Evolutionary conservation across 129 eudicot species (phyloP).

Genomic region (Sambucus nigra): DNA sequence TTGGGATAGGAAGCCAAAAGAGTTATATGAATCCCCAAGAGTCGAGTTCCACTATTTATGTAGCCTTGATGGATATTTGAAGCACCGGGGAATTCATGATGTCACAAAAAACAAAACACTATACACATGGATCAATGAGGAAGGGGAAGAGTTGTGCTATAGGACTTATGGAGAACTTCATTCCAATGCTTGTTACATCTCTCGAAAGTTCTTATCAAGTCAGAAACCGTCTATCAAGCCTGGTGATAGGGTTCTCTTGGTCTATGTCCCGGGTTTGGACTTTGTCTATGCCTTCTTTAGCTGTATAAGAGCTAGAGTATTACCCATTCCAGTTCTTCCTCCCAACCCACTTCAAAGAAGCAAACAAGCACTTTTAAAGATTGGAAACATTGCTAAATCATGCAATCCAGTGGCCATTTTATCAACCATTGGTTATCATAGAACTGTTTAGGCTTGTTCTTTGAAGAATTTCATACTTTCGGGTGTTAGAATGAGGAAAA

Average conservation of each 20-base stretch:
- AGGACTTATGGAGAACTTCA: constrained; percentile 54
- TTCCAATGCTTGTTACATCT: constrained; percentile 68
- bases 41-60: constrained; percentile 50
- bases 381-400: constrained; percentile 63
- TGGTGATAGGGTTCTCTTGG: constrained; percentile 66
- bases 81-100: constrained; percentile 70
- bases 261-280: constrained; percentile 75
- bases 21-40: constrained; percentile 41
- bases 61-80: constrained; percentile 66
- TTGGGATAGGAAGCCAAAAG: constrained; percentile 36
- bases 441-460: constrained; percentile 68
- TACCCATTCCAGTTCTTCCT: constrained; percentile 82
- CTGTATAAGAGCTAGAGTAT: constrained; percentile 61
- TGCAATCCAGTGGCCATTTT: constrained; percentile 71
- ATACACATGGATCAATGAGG: constrained; percentile 69
- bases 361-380: constrained; percentile 71
- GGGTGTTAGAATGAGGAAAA: constrained; percentile 30
- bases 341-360: constrained; percentile 90
- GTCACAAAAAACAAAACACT: constrained; percentile 48
- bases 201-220: constrained; percentile 56
- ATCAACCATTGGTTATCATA: constrained; percentile 65
- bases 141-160: constrained; percentile 33
- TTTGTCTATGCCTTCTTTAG: constrained; percentile 75
- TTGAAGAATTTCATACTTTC: constrained; percentile 54
- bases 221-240: constrained; percentile 54